A percentile compares a stretch with the other conserved stretches of the same genome.
These are phyloP conservation scores for Malassezia cuniculi DNA, from an alignment of 1,284 basidiomycete genomes.

Conservation along the genomic window DNA sequence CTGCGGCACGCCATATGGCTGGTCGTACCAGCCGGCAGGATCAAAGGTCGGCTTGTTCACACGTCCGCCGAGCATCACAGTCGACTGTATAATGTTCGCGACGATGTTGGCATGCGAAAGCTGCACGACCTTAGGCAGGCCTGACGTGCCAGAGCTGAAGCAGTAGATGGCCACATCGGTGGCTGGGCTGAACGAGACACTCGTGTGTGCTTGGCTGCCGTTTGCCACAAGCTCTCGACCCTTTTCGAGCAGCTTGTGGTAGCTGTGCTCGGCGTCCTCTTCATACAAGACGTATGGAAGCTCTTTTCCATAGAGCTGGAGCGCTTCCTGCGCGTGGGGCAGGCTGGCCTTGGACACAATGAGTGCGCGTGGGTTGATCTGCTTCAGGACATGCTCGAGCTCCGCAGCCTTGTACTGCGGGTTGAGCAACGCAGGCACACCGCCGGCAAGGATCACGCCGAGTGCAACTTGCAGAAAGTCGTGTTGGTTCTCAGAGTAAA, in stretches of 20 bases:
- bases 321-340: slow-evolving; percentile 18
- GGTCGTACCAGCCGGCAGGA: slow-evolving; percentile 23
- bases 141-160: slow-evolving; percentile 41
- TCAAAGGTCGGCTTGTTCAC: slow-evolving; percentile 32
- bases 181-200: slow-evolving; percentile 18
- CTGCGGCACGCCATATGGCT: slow-evolving; percentile 14
- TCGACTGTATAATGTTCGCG: slow-evolving; percentile 37
- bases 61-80: slow-evolving; percentile 31
- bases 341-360: slow-evolving; percentile 19
- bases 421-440: slow-evolving; percentile 34
- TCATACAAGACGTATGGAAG: slow-evolving; percentile 30
- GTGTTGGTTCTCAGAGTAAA: slow-evolving; percentile 36
- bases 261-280: slow-evolving; percentile 22
- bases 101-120: slow-evolving; percentile 37
- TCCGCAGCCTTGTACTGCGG: slow-evolving; percentile 38
- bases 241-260: slow-evolving; percentile 16
- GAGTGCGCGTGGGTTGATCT: slow-evolving; percentile 26
- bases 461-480: slow-evolving; percentile 33
- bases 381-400: slow-evolving; percentile 30
- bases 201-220: slow-evolving; percentile 16
- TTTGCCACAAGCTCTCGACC: slow-evolving; percentile 17
- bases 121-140: slow-evolving; percentile 36
- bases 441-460: slow-evolving; percentile 34
- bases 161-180: slow-evolving; percentile 30
- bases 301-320: slow-evolving; percentile 14